Conservation (phyloP, 352 stramenopile species). For the Albugo laibachii region DNA sequence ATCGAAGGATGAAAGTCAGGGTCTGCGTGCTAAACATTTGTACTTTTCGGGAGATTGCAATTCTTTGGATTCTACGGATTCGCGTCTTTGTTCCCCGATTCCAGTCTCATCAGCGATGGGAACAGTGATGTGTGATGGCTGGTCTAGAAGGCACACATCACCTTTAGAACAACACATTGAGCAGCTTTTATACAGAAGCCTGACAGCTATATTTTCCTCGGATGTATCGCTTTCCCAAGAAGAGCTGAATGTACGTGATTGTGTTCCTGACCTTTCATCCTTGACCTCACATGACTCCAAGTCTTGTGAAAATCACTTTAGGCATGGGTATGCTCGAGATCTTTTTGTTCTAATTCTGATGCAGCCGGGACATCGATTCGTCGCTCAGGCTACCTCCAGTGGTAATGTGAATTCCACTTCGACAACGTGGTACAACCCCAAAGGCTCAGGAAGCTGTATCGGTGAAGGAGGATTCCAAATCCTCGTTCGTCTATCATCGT, state of each 20-base stretch:
- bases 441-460: constrained; percentile 65
- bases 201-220: constrained; percentile 66
- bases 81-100: no score
- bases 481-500: constrained; percentile 25
- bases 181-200: constrained; percentile 60
- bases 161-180: constrained; percentile 57
- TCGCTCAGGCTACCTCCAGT: constrained; percentile 12
- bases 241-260: constrained; percentile 24
- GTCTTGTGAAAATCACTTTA: constrained; percentile 42
- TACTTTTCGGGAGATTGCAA: no score
- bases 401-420: neutral
- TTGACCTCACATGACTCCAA: constrained; percentile 5
- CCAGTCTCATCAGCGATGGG: no score
- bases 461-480: constrained; percentile 44
- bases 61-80: no score
- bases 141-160: constrained; percentile 19
- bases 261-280: neutral
- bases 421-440: constrained; percentile 44
- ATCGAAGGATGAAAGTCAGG: no score
- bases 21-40: no score
- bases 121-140: no score
- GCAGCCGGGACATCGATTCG: constrained; percentile 43
- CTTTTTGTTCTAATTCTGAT: constrained; percentile 75
- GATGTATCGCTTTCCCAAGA: constrained; percentile 33
- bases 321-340: constrained; percentile 43